phyloP scores from a whole-genome alignment of 768 basidiomycete genomes.

The Lanmaoa pseudosensibilis region DNA sequence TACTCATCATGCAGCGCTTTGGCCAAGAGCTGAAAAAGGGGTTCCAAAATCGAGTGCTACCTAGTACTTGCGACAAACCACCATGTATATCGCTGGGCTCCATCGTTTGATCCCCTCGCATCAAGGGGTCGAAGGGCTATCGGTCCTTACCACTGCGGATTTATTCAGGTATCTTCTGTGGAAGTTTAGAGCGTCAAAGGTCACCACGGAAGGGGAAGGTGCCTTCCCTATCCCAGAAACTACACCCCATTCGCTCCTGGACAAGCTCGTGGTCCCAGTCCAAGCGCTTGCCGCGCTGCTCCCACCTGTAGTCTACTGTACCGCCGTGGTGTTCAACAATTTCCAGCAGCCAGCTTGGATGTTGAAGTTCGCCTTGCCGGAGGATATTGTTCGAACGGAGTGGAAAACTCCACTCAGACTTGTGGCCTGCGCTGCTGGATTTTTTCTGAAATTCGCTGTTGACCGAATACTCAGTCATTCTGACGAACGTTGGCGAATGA shows the following conservation, averaged over 20 bases:
- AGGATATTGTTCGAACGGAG: constrained; percentile 22
- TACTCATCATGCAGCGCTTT: constrained; percentile 20
- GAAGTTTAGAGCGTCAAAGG: neutral
- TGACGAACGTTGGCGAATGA: constrained; percentile 32
- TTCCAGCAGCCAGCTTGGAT: constrained; percentile 40
- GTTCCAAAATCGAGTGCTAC: neutral
- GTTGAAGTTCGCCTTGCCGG: constrained; percentile 26
- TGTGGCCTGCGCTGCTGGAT: constrained; percentile 28
- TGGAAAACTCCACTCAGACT: constrained; percentile 26
- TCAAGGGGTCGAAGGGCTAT: constrained; percentile 27
- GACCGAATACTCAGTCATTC: constrained; percentile 17
- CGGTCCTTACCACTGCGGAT: constrained; percentile 25
- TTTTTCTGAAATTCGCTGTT: constrained; percentile 18
- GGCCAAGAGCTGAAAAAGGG: constrained; percentile 18
- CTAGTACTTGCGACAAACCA: constrained; percentile 16
- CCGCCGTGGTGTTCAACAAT: constrained; percentile 27
- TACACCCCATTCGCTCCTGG: constrained; percentile 18
- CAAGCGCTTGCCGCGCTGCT: constrained; percentile 25
- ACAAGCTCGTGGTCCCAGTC: constrained; percentile 29
- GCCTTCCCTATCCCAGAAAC: constrained; percentile 19
- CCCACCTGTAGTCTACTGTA: constrained; percentile 31
- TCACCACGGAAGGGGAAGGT: constrained; percentile 10
- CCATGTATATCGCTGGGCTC: constrained; percentile 33
- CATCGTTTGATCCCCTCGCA: constrained; percentile 5
- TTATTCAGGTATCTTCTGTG: constrained; percentile 23